These are phyloP conservation scores for Ailanthus altissimus DNA, from an alignment of 345 rosid genomes.

Conservation along the genomic window DNA sequence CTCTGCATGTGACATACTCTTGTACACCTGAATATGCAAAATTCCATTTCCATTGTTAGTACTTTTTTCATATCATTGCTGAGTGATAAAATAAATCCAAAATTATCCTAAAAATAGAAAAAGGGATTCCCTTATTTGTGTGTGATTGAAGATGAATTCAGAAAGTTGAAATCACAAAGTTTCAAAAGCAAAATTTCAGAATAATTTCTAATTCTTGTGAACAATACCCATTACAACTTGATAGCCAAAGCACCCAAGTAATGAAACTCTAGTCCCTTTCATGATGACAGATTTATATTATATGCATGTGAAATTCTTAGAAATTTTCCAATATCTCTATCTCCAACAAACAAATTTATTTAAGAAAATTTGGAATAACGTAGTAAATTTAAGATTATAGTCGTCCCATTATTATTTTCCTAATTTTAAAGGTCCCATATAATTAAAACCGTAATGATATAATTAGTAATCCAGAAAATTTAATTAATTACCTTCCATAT, in stretches of 20 bases:
- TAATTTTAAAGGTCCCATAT: too few relatives aligned
- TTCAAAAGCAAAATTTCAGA: neutral
- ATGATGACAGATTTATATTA: too few relatives aligned
- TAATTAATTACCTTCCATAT: constrained; percentile 61
- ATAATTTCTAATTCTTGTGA: constrained; percentile 1
- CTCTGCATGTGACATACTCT: constrained; percentile 92
- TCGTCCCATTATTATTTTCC: neutral
- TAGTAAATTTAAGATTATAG: neutral
- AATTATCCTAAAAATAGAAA: neutral
- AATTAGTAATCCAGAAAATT: neutral
- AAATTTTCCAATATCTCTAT: too few relatives aligned
- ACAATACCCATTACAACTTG: neutral
- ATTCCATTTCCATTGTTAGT: neutral
- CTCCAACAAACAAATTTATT: too few relatives aligned
- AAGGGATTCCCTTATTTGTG: neutral
- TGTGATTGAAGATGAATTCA: neutral
- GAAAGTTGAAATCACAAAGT: neutral
- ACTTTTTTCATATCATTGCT: neutral
- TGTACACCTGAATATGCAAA: constrained; percentile 57
- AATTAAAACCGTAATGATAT: neutral
- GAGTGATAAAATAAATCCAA: neutral
- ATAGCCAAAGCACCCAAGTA: neutral
- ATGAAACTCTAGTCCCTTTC: neutral
- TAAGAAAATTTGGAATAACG: too few relatives aligned
- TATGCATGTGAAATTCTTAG: too few relatives aligned